Base-by-base conservation (phyloP, 495 filamentous ascomycete genomes). In the Penicillium fimorum region DNA sequence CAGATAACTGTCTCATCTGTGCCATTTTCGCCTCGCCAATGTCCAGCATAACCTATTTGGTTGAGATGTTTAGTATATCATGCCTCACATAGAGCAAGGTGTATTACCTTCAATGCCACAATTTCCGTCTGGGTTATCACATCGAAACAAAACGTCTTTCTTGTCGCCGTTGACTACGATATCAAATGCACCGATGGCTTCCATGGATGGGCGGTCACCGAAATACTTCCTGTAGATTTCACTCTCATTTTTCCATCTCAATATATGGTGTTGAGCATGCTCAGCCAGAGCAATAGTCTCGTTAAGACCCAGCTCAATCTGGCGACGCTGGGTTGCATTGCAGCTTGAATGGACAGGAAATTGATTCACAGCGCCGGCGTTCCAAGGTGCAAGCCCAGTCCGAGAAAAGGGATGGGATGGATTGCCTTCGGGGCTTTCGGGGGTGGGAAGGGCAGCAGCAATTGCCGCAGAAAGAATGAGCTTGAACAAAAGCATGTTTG, bases 1-100 rank as follows among this genome's bases (percentile, higher is more conserved):
- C 82, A 87, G 62, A 87, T 84, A 40, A 85, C 84, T 27, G 84
- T 85, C 61, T 86, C 80, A 8, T 73, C 64, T 5, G 82, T 82
- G 8, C 75, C 79, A 56, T 84, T 85, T 29, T 62, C 55, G 55
- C 82, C 82, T 30, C 84, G 77, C 79, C 78, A 84, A 72, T 86
- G 83, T 49, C 82, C 83, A 32, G 68, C 82, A 72, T 75, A 84
- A 46, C 72, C 78, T 80, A 42, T 62, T 29, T 13, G 25, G 22
- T 46, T 53, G 24, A 35, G 37, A 56, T 42, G 33, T 32, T 57
- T 30, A 57, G 30, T 30, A 24, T 44, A 2, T 10, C 0, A 5
- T 41, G 10, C 37, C 8, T 13, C 18, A 20, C 29, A 17, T 25
- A 37, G 11, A 8, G 6, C 27, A 18, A 18, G 12, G 50, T 49